A percentile compares a stretch with the other conserved stretches of the same genome.
Evolutionary conservation across 2,329 filamentous ascomycete genomes (phyloP).

Genomic region (Penicillium sp.): DNA sequence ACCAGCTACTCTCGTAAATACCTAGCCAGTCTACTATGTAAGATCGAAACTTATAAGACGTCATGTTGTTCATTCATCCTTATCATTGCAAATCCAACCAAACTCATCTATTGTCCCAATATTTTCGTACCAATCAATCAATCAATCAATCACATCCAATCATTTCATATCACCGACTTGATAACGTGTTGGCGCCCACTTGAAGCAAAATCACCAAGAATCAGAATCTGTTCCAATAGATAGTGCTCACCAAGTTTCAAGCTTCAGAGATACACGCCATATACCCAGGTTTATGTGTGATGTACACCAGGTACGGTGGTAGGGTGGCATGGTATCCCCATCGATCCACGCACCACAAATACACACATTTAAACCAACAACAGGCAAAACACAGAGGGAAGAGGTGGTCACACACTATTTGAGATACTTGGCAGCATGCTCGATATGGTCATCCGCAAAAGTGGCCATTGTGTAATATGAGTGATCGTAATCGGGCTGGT

Average conservation of each 20-base stretch:
- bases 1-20: background rate
- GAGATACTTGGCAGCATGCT: slow-evolving; percentile 87
- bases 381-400: background rate
- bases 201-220: slow-evolving; percentile 16
- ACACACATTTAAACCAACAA: background rate
- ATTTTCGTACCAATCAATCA: slow-evolving; percentile 5
- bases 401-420: slow-evolving; percentile 51
- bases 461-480: slow-evolving; percentile 95
- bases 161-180: slow-evolving; percentile 20
- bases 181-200: slow-evolving; percentile 21
- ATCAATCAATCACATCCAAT: background rate
- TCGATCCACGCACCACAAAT: slow-evolving; percentile 2
- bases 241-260: slow-evolving; percentile 10
- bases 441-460: slow-evolving; percentile 87
- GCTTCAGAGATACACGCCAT: background rate
- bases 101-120: background rate
- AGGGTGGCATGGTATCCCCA: background rate
- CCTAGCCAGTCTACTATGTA: background rate
- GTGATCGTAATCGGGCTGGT: slow-evolving; percentile 92
- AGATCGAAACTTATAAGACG: background rate
- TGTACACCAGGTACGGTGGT: background rate
- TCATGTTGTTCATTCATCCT: slow-evolving; percentile 9
- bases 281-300: background rate
- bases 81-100: background rate
- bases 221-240: slow-evolving; percentile 17